These are phyloP conservation scores for Aphanomyces cochlioides DNA, from an alignment of 352 stramenopile genomes.

Conservation along the genomic window DNA sequence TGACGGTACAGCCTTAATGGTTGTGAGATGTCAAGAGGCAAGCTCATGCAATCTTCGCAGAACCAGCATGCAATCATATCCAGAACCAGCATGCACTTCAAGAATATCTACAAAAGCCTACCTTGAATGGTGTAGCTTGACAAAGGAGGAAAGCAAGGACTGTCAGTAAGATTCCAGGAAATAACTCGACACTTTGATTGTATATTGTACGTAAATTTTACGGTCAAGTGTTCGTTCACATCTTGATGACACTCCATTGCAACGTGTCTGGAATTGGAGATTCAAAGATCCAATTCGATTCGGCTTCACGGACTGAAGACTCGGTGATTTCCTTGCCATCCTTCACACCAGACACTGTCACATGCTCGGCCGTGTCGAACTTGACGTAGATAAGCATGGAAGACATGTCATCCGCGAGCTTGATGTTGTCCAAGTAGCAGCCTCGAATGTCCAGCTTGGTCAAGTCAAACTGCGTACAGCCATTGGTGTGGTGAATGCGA, in stretches of 20 bases:
- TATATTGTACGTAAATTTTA: no score
- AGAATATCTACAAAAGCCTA: no score
- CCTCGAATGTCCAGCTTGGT: constrained; percentile 15
- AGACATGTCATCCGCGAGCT: constrained; percentile 8
- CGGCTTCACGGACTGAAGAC: constrained; percentile 23
- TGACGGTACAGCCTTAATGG: no score
- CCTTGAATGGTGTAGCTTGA: no score
- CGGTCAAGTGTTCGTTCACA: neutral
- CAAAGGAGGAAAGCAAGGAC: no score
- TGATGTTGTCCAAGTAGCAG: constrained; percentile 11
- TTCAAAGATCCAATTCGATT: constrained; percentile 24
- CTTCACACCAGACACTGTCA: constrained; percentile 8
- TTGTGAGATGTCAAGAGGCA: no score
- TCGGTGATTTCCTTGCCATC: neutral
- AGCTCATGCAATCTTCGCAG: no score
- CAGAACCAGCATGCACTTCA: no score
- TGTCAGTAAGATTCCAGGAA: no score
- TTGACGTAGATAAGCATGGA: constrained; percentile 13
- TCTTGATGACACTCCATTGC: constrained; percentile 17
- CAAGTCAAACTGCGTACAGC: constrained; percentile 26
- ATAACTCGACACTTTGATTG: no score
- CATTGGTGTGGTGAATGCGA: neutral
- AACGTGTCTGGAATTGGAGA: neutral
- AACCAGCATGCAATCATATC: no score
- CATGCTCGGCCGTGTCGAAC: constrained; percentile 26